Base-by-base conservation (phyloP, 78 protist genomes). In the Dictyostelium firmibasis region DNA sequence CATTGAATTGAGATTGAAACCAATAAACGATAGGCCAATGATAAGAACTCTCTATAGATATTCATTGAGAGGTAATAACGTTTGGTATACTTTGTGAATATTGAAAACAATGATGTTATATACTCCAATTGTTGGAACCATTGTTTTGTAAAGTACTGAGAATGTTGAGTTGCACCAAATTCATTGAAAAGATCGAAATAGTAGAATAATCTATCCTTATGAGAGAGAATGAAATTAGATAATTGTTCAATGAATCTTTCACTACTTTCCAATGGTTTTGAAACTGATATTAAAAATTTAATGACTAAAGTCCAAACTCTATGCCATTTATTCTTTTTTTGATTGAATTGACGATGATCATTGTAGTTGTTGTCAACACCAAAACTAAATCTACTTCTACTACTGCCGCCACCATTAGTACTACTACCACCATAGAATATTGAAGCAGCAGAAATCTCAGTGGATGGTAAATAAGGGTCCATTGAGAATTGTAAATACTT, bases 191-290 rank as follows among this genome's bases (percentile, higher is more conserved):
- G 43, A 9, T 79, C 86, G 33, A 79, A 67, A 64, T 76, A 88
- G 9, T 36, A 78, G 82, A 78, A 79, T 67, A 88, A 41, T 78
- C 93, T 20, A 16, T 88, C 93, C 67, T 88, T 76, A n/a, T 88
- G 93, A 16, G 93, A 88, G 3, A 78, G 2, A 11, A 79, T 83
- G 81, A 88, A 88, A 7, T 57, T 67, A 13, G 83, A 23, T 36
- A 88, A 31, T 44, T 79, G 85, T n/a, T 88, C 93, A 14, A 72
- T 35, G 10, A 88, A 35, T 38, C 69, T 33, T 60, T 88, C 93
- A 23, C 72, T 72, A 16, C 18, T 14, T 13, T 44, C 83, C 27
- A 79, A 9, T n/a, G 93, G 47, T 31, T 41, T 20, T 35, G 93
- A n/a, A 23, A 88, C 44, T 11, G 81, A 29, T 9, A 79, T 78